These are phyloP conservation scores for Eucalyptus paniculata DNA, from an alignment of 345 rosid genomes.

Conservation along the genomic window DNA sequence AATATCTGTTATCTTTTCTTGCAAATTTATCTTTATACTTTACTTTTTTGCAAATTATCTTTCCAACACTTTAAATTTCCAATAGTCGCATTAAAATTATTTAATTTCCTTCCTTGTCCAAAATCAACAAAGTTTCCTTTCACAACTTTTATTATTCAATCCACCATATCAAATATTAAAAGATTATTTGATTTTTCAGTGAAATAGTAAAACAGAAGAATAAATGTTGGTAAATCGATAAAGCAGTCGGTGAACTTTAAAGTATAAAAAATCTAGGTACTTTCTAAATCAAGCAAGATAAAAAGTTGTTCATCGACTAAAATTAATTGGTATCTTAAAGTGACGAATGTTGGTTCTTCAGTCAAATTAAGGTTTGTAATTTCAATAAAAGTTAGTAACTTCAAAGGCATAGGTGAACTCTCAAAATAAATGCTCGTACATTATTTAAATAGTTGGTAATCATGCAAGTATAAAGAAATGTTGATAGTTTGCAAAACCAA, in stretches of 20 bases:
- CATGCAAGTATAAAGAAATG: not conserved
- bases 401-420: not conserved
- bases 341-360: not conserved
- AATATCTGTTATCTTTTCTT: not conserved
- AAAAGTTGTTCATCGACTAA: not conserved
- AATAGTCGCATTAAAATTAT: not conserved
- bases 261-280: not conserved
- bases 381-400: not conserved
- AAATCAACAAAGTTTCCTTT: not conserved
- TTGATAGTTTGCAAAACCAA: too few relatives aligned
- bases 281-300: not conserved
- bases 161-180: too few relatives aligned
- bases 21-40: not conserved
- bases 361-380: not conserved
- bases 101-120: not conserved
- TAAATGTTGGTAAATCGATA: not conserved
- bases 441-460: not conserved
- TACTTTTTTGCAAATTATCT: not conserved
- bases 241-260: not conserved
- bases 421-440: not conserved
- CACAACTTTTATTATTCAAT: not conserved
- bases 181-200: not conserved
- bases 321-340: not conserved
- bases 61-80: not conserved
- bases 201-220: not conserved